These are phyloP conservation scores for Neurospora sp. DNA, from an alignment of 495 filamentous ascomycete species.

Conservation along the genomic window DNA sequence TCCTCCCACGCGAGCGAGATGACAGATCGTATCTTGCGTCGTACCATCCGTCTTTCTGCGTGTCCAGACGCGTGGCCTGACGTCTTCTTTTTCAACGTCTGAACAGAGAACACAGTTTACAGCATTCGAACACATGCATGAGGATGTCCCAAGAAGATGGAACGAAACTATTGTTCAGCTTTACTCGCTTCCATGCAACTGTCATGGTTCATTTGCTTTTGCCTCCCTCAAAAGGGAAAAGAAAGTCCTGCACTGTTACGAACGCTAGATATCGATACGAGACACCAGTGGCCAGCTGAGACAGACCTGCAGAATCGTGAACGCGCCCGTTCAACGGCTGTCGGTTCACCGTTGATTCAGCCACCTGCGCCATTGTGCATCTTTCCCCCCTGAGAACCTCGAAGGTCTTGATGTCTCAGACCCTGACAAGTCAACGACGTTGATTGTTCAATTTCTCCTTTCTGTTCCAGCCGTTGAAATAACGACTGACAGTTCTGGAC, in stretches of 20 bases:
- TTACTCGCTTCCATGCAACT: neutral
- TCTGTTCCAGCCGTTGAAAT: neutral
- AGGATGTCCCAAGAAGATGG: neutral
- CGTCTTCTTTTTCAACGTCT: neutral
- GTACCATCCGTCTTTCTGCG: neutral
- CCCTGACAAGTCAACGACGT: neutral
- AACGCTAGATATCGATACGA: neutral
- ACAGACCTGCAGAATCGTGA: neutral
- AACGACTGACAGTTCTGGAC: neutral
- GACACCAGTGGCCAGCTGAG: neutral
- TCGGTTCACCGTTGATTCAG: neutral
- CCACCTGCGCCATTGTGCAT: neutral
- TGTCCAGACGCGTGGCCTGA: no score
- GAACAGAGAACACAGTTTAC: neutral
- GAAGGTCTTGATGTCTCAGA: neutral
- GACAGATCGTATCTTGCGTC: neutral
- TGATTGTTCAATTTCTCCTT: no score
- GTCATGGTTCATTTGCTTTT: neutral
- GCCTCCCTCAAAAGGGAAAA: neutral
- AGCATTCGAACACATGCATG: neutral
- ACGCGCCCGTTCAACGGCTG: neutral
- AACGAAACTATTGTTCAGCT: neutral
- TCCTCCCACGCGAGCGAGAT: neutral
- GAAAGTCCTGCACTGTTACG: neutral
- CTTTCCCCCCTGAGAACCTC: neutral